These are phyloP conservation scores for Macrophomina tecta DNA, from an alignment of 2,329 filamentous ascomycete species.

Conservation along the genomic window DNA sequence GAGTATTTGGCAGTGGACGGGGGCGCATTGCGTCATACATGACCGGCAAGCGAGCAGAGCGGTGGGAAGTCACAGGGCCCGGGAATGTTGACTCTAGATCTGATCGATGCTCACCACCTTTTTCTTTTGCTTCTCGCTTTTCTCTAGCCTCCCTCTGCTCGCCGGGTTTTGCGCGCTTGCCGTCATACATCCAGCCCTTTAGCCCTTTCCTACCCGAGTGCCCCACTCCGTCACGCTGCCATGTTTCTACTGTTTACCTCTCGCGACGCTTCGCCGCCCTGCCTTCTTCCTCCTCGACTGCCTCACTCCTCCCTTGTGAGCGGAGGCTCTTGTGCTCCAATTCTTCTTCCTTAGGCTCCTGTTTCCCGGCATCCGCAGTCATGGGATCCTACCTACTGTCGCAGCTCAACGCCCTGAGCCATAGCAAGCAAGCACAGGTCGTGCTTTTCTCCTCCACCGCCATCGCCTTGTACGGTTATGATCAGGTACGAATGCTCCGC, in stretches of 20 bases:
- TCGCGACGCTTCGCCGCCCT: neutral
- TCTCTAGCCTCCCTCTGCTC: neutral
- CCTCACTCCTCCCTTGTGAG: neutral
- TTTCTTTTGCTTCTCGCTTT: neutral
- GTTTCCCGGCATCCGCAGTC: neutral
- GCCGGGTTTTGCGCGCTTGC: slow-evolving; percentile 2
- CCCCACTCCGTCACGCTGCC: slow-evolving; percentile 6
- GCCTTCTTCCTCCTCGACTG: neutral
- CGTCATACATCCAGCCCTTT: slow-evolving; percentile 10
- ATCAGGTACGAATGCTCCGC: slow-evolving; percentile 32
- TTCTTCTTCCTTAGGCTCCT: neutral
- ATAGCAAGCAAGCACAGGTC: slow-evolving; percentile 53
- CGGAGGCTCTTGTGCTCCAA: neutral
- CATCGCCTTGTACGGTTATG: slow-evolving; percentile 61
- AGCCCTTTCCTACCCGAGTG: neutral
- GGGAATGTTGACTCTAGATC: neutral
- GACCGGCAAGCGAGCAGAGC: slow-evolving; percentile 6
- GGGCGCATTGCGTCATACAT: slow-evolving; percentile 10
- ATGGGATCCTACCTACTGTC: slow-evolving; percentile 13
- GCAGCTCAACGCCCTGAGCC: slow-evolving; percentile 9
- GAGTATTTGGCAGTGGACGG: neutral
- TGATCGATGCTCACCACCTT: neutral
- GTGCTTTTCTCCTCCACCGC: slow-evolving; percentile 61
- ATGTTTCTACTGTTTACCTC: slow-evolving; percentile 9
- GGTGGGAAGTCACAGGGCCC: neutral